Evolutionary conservation across 257 asterid species (phyloP).

Genomic region (Euphrasia confusa): DNA sequence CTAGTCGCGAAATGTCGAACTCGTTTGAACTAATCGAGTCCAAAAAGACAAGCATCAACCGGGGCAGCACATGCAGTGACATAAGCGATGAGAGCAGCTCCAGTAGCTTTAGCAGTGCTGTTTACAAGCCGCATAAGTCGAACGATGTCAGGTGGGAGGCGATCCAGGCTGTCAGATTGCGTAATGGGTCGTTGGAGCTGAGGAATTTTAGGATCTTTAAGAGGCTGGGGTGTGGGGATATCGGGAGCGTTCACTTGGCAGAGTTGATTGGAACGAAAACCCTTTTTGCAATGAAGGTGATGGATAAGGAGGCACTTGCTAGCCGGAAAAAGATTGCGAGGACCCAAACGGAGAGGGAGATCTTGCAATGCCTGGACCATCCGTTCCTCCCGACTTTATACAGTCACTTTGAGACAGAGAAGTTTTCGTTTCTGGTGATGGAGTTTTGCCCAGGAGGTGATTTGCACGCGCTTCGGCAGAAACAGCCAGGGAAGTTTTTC

Average conservation of each 20-base stretch:
- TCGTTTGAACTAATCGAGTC: conserved; percentile 38
- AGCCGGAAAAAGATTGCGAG: conserved; percentile 52
- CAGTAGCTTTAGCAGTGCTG: conserved; percentile 44
- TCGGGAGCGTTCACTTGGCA: conserved; percentile 54
- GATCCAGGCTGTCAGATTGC: conserved; percentile 40
- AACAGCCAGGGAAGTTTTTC: conserved; percentile 54
- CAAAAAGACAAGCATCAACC: conserved; percentile 43
- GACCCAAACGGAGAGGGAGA: conserved; percentile 60
- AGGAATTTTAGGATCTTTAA: conserved; percentile 51
- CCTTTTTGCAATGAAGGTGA: conserved; percentile 54
- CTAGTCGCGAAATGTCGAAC: conserved; percentile 41
- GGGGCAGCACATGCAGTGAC: conserved; percentile 54
- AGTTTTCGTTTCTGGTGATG: conserved; percentile 52
- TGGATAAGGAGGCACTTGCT: conserved; percentile 54
- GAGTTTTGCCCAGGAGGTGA: conserved; percentile 64
- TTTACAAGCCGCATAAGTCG: conserved; percentile 53
- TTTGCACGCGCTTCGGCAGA: conserved; percentile 52
- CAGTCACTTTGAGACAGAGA: conserved; percentile 57
- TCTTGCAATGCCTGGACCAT: conserved; percentile 49
- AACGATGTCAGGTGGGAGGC: conserved; percentile 59
- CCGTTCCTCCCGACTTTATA: conserved; percentile 58
- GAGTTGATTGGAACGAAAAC: conserved; percentile 56
- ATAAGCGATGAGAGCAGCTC: conserved; percentile 61
- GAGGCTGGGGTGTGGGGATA: conserved; percentile 61
- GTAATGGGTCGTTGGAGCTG: conserved; percentile 42